A percentile compares a stretch with the other conserved stretches of the same genome.
Evolutionary conservation across 345 rosid genomes (phyloP).

Genomic region (Clausena lansium): DNA sequence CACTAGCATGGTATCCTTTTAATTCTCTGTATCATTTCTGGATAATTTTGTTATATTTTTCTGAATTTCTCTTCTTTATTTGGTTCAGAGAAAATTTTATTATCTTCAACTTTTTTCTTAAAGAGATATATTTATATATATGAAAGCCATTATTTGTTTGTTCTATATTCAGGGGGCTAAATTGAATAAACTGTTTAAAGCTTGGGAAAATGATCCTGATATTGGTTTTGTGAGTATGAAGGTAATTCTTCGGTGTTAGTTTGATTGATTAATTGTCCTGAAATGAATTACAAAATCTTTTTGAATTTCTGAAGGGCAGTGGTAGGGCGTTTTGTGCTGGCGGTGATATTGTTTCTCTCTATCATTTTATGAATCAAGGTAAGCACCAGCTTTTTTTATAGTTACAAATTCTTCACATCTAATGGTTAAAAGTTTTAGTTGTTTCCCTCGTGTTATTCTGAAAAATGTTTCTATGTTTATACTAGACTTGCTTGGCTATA

Average conservation of each 20-base stretch:
- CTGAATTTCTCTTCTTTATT: too few species aligned
- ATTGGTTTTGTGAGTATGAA: constrained; percentile 76
- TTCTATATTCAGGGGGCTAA: constrained; percentile 44
- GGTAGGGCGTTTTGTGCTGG: constrained; percentile 98
- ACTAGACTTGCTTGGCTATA: not conserved
- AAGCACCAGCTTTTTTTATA: not conserved
- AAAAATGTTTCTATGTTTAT: not conserved
- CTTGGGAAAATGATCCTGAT: constrained; percentile 86
- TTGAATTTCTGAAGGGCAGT: constrained; percentile 64
- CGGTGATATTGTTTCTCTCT: constrained; percentile 74
- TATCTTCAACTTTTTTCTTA: too few species aligned
- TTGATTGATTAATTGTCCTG: not conserved
- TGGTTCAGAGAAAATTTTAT: too few species aligned
- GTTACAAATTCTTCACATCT: not conserved
- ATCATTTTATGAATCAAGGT: constrained; percentile 68
- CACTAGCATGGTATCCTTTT: constrained; percentile 54
- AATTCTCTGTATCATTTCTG: not conserved
- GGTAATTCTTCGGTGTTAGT: constrained; percentile 32
- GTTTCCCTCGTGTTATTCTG: not conserved
- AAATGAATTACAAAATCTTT: constrained; percentile 13
- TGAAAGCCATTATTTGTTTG: not conserved
- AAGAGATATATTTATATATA: too few species aligned
- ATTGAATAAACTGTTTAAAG: constrained; percentile 61
- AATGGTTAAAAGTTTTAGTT: not conserved
- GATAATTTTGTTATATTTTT: not conserved